Evolutionary conservation across 2,329 filamentous ascomycete genomes (phyloP).

Genomic region (Fonsecaea pedrosoi): DNA sequence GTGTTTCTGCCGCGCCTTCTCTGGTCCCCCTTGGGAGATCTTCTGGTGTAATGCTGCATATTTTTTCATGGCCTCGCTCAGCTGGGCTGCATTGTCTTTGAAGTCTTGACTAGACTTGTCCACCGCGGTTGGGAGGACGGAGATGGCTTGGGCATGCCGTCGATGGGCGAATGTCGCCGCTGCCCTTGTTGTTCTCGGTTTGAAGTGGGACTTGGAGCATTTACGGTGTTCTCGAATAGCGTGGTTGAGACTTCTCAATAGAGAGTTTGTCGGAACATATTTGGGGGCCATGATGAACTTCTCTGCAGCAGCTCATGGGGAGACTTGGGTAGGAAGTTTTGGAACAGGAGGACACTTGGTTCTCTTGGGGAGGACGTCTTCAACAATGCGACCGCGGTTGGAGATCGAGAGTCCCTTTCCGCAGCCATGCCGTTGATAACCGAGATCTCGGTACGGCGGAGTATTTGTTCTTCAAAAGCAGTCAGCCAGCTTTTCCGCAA

Average conservation of each 20-base stretch:
- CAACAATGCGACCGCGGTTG: not conserved
- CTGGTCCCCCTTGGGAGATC: conserved; percentile 76
- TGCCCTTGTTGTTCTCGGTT: conserved; percentile 43
- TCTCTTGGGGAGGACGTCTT: not conserved
- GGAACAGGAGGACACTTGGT: not conserved
- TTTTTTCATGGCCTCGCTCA: conserved; percentile 73
- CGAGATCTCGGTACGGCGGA: not conserved
- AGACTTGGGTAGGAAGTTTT: not conserved
- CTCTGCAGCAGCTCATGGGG: not conserved
- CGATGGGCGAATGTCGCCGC: conserved; percentile 80
- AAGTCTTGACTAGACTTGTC: conserved; percentile 80
- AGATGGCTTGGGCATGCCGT: conserved; percentile 82
- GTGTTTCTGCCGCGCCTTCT: conserved; percentile 87
- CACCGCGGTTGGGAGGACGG: conserved; percentile 75
- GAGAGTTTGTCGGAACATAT: conserved; percentile 25
- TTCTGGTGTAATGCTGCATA: conserved; percentile 73
- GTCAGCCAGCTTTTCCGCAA: too few relatives aligned
- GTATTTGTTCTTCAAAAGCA: not conserved
- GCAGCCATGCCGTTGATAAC: not conserved
- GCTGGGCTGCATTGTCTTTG: conserved; percentile 78
- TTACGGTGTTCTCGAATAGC: conserved; percentile 27
- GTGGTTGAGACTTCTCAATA: conserved; percentile 29
- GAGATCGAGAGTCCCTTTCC: not conserved
- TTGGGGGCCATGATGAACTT: conserved; percentile 24
- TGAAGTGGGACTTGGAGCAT: conserved; percentile 13